Conservation (phyloP, 768 basidiomycete species). For the Russula griseocarnosa region DNA sequence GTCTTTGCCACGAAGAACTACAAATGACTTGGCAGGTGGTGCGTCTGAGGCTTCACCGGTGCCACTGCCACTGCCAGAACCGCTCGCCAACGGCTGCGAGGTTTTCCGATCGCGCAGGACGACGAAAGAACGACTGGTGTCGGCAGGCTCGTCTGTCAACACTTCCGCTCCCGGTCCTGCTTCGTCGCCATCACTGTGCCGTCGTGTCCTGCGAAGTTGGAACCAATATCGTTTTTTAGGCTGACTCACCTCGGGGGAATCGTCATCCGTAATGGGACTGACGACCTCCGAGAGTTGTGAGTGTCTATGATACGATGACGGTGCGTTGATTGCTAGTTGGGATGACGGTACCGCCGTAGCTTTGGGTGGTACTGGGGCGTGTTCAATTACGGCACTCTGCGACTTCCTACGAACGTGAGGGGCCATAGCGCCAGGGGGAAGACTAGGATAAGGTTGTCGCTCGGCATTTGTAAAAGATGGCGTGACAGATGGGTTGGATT, state of each 20-base stretch:
- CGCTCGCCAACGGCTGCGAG: constrained; percentile 15
- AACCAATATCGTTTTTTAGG: constrained; percentile 29
- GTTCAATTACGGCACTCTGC: constrained; percentile 81
- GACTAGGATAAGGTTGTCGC: constrained; percentile 32
- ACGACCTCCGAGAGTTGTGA: constrained; percentile 22
- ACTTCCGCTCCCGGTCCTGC: neutral
- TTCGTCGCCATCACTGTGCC: constrained; percentile 25
- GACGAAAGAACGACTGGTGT: constrained; percentile 34
- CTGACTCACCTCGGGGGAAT: constrained; percentile 15
- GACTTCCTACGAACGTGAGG: constrained; percentile 74
- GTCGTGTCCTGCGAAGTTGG: constrained; percentile 27
- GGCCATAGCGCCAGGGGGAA: constrained; percentile 62
- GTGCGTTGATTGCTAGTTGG: neutral
- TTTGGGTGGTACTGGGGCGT: constrained; percentile 36
- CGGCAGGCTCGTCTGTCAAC: constrained; percentile 2
- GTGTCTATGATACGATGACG: constrained; percentile 19
- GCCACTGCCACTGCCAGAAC: neutral
- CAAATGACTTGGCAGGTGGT: constrained; percentile 40
- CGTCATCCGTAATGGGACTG: constrained; percentile 26
- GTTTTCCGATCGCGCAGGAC: constrained; percentile 32
- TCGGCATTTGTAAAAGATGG: constrained; percentile 27
- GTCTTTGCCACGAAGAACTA: constrained; percentile 59
- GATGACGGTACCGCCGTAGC: neutral
- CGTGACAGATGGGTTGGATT: constrained; percentile 27
- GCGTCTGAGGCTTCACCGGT: neutral